phyloP scores from a whole-genome alignment of 1,139 yeast species.

The Candida freyschussii region DNA sequence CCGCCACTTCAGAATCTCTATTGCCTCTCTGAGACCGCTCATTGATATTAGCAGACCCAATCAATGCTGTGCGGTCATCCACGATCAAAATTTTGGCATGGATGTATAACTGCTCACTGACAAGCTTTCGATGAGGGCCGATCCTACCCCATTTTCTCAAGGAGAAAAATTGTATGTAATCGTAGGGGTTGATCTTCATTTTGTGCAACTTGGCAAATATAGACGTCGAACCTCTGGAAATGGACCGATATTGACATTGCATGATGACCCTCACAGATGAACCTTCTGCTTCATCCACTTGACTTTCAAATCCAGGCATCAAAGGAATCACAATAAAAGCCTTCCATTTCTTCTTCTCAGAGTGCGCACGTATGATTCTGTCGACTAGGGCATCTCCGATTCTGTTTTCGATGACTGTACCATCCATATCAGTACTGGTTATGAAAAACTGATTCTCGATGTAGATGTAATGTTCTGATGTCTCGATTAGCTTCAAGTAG shows the following conservation, averaged over 20 bases:
- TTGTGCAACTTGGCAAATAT: slow-evolving; percentile 77
- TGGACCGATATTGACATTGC: slow-evolving; percentile 95
- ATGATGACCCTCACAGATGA: slow-evolving; percentile 90
- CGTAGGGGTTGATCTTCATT: slow-evolving; percentile 82
- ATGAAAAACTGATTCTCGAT: slow-evolving; percentile 94
- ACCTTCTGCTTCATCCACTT: slow-evolving; percentile 91
- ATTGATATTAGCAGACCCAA: slow-evolving; percentile 94
- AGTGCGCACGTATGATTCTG: slow-evolving; percentile 82
- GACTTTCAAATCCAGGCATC: slow-evolving; percentile 97
- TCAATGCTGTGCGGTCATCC: slow-evolving; percentile 90
- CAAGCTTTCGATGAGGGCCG: slow-evolving; percentile 69
- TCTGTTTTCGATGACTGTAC: slow-evolving; percentile 77
- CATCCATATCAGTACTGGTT: slow-evolving; percentile 83
- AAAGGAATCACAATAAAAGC: slow-evolving; percentile 89
- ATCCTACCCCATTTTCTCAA: slow-evolving; percentile 93
- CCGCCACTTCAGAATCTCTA: slow-evolving; percentile 93
- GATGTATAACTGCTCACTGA: slow-evolving; percentile 87
- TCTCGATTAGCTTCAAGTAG: slow-evolving; percentile 81
- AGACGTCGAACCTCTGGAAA: slow-evolving; percentile 86
- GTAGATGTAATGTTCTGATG: slow-evolving; percentile 88
- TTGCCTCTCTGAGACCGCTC: slow-evolving; percentile 93
- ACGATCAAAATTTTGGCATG: slow-evolving; percentile 91
- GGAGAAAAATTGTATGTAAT: slow-evolving; percentile 88
- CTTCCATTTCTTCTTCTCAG: slow-evolving; percentile 75
- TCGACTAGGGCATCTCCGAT: slow-evolving; percentile 97